A percentile compares a stretch with the other conserved stretches of the same genome.
Evolutionary conservation across 1,284 basidiomycete species (phyloP).

Genomic region (Cerioporus squamosus): DNA sequence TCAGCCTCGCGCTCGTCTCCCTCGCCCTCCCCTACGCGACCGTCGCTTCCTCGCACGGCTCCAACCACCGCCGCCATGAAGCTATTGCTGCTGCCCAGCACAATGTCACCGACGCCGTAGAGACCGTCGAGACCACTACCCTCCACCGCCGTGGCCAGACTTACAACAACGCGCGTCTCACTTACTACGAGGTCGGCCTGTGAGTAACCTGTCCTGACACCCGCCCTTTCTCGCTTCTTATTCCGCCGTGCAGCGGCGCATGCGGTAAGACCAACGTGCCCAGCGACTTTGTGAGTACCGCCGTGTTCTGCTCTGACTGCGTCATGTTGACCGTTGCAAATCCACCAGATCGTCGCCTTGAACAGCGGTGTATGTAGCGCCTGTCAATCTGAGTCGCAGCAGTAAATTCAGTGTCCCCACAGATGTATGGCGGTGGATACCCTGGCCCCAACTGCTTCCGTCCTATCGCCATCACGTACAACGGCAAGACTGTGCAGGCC

Average conservation of each 20-base stretch:
- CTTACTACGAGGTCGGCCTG: slow-evolving; percentile 52
- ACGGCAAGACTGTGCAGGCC: slow-evolving; percentile 66
- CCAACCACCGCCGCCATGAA: slow-evolving; percentile 35
- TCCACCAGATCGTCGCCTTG: slow-evolving; percentile 23
- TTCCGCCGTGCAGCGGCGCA: slow-evolving; percentile 45
- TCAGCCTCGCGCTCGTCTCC: slow-evolving; percentile 32
- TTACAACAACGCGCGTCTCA: slow-evolving; percentile 35
- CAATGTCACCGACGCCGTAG: slow-evolving; percentile 15
- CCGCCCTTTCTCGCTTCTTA: not conserved
- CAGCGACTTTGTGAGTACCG: slow-evolving; percentile 55
- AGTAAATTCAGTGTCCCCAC: slow-evolving; percentile 30
- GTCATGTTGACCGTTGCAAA: not conserved
- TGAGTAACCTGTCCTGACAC: slow-evolving; percentile 14
- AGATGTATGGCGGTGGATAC: slow-evolving; percentile 60
- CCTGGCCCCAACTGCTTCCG: slow-evolving; percentile 68
- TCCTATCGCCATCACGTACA: slow-evolving; percentile 65
- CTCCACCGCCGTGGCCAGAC: slow-evolving; percentile 23
- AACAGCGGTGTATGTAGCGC: slow-evolving; percentile 17
- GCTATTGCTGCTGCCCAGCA: slow-evolving; percentile 18
- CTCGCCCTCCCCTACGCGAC: slow-evolving; percentile 34
- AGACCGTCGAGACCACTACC: slow-evolving; percentile 5
- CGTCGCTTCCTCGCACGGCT: slow-evolving; percentile 28
- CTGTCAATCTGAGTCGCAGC: slow-evolving; percentile 49
- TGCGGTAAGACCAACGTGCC: slow-evolving; percentile 54
- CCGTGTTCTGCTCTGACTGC: not conserved